Evolutionary conservation across 306 rosid species (phyloP), one percentile per base, ranked within the genome.

Genomic region (Quercus bicolor): DNA sequence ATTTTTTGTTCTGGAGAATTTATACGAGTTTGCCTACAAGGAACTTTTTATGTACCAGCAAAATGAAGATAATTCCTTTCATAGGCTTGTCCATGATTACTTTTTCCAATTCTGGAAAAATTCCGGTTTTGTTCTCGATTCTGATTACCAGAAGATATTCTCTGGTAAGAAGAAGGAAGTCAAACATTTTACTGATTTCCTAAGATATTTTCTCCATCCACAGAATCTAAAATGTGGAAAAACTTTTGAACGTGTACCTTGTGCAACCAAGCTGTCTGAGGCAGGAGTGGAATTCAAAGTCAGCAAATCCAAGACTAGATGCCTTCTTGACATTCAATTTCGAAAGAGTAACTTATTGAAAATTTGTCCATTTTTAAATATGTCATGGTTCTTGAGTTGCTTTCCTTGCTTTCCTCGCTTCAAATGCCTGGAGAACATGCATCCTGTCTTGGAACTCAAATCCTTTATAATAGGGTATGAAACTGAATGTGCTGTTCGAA

Each of bases 401-500:
- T 61, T 75, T 6, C 70, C 70, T 11, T 59, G 78, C 56, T 61
- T 75, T 6, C 70, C 70, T 11, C 20, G 78, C 56, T 21, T 28
- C 13, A 4, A 53, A 1, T 11, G 9, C 19, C 19, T 74, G 31
- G 23, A 57, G 11, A 7, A 7, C 18, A 34, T 20, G 29, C 18
- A 68, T 0, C 48, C 68, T 76, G 13, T 4, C 43, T 53, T 82
- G 48, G 20, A 24, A 19, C 15, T 84, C 21, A 73, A 80, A 1
- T 28, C 20, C 3, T 43, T 80, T 51, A n/a, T 4, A 8, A 31
- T 74, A 0, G 68, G 74, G 2, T 19, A 70, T 28, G 48, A 8
- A 2, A 78, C 80, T 1, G 85, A 77, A n/a, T 53, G 80, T 54
- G 7, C 55, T 28, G 5, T 77, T 5, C 48, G 85, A 56, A 84